Base-by-base conservation (phyloP, 2,329 filamentous ascomycete genomes). In the Sclerotinia subarctica region DNA sequence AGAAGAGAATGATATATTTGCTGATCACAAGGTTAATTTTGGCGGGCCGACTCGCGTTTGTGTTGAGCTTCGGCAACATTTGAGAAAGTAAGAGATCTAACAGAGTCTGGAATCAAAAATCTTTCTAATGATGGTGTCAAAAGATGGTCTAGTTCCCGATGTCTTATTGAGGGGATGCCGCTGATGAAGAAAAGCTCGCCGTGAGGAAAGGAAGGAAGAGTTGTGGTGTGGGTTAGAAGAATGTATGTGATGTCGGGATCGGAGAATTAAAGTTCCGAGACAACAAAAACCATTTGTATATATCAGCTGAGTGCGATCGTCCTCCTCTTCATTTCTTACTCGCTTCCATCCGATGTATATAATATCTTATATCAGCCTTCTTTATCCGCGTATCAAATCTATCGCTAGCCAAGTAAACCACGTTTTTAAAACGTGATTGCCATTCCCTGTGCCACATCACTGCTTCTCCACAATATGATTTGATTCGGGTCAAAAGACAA, bases 1-100 rank as follows among this genome's bases (percentile, higher is more conserved):
- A 51, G 7, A 24, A 51, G 46, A 62, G 46, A 51, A 32, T 62
- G 29, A 38, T 62, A 21, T 62, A 21, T 62, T 35, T 8, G 13
- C 26, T 62, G 59, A 62, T 62, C 59, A 62, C 59, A 62, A 62
- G 59, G 46, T 51, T 46, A 51, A 42, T 51, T 62, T 62, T 51
- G 46, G 26, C 46, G 59, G 59, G 46, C 59, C 59, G 59, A 62
- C 32, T 62, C 5, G 32, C 17, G 26, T 35, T 60, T 47, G 58
- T 5, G 29, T 49, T 19, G n/a, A 29, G 51, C 29, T 26, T 51
- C 29, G n/a, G 15, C 15, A 51, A 38, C 2, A 38, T n/a, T 21
- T 51, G 19, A 51, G 38, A 17, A 35, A 26, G 15, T 17, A 26
- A 5, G 17, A n/a, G 32, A 38, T 38, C 32, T 10, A 13, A 38